Base-by-base conservation (phyloP, 352 stramenopile genomes). In the Globisporangium megalacanthum region DNA sequence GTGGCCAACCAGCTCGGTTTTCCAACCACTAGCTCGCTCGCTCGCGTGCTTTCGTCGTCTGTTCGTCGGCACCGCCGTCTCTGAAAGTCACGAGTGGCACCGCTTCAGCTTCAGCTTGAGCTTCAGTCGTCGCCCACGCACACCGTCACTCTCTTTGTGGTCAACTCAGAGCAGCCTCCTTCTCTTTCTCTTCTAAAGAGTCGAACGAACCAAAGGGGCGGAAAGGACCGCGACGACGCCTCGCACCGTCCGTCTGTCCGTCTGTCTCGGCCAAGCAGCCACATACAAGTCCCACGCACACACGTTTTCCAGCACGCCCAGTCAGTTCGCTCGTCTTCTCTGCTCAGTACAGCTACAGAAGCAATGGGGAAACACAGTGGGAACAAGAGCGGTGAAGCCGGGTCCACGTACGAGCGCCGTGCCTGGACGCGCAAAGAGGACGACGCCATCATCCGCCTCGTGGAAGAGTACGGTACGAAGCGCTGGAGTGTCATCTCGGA, bases 401-500 rank as follows among this genome's bases (percentile, higher is more conserved):
- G 79, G 10, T 89, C 80, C 7, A 88, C 80, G 25, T 93, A 93
- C 72, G 83, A 94, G 58, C 81, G 83, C 29, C 78, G 83, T 33
- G 83, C 83, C 19, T 94, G 83, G 83, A 94, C 83, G 44, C 79
- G 83, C 49, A 90, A 94, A 54, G 83, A 94, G 60, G 83, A 94
- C 62, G 83, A 94, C 49, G 77, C 79, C 7, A 94, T 94, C 61
- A 88, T 91, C 50, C 79, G 81, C 13, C 71, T 94, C 45, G 83
- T 94, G 17, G 80, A 94, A 20, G 82, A 94, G 62, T 92, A 94
- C 62, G 83, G 83, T 54, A 94, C 81, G 41, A 94, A 94, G 66
- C 79, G 83, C 57, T 94, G 83, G 83, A 88, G 73, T 59, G 81
- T 94, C 65, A 94, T 94, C 62, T 92, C 83, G 14, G 83, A 94